A percentile compares a stretch with the other conserved stretches of the same genome.
phyloP scores from a whole-genome alignment of 2,329 filamentous ascomycete species.

The Pseudocercospora macadamiae region DNA sequence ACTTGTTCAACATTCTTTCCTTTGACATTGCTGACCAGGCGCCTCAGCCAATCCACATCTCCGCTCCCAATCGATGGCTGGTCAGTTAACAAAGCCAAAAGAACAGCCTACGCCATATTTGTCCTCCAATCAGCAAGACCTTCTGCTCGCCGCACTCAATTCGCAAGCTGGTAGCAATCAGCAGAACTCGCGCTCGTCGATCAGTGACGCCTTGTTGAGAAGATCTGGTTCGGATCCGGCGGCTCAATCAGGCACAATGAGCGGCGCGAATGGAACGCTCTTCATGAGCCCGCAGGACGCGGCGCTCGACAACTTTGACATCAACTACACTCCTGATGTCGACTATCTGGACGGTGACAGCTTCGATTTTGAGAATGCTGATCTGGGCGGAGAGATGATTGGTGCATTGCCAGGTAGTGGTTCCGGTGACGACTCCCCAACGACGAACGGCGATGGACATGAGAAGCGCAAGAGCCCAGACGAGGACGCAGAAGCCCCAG shows the following conservation, averaged over 20 bases:
- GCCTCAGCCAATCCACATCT: background rate
- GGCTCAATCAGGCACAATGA: conserved; percentile 26
- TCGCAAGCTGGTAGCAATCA: conserved; percentile 40
- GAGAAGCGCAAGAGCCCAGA: conserved; percentile 75
- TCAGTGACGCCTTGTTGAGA: conserved; percentile 7
- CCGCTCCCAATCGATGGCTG: conserved; percentile 22
- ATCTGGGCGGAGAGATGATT: conserved; percentile 66
- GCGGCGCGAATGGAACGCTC: conserved; percentile 25
- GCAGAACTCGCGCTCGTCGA: background rate
- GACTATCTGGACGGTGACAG: conserved; percentile 80
- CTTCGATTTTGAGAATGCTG: conserved; percentile 73
- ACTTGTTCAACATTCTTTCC: background rate
- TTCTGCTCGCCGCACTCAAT: conserved; percentile 51
- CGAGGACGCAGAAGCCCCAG: conserved; percentile 64
- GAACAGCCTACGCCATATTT: conserved; percentile 46
- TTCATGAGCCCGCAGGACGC: conserved; percentile 36
- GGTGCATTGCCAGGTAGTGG: conserved; percentile 68
- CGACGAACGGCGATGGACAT: conserved; percentile 53
- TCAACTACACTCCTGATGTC: conserved; percentile 68
- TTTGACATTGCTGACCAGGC: conserved; percentile 11
- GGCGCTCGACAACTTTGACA: conserved; percentile 32
- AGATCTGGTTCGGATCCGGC: conserved; percentile 18
- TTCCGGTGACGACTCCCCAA: conserved; percentile 30
- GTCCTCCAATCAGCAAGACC: conserved; percentile 47
- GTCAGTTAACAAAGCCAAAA: conserved; percentile 19